Evolutionary conservation across 768 basidiomycete species (phyloP).

Genomic region (Mycena haematopus): DNA sequence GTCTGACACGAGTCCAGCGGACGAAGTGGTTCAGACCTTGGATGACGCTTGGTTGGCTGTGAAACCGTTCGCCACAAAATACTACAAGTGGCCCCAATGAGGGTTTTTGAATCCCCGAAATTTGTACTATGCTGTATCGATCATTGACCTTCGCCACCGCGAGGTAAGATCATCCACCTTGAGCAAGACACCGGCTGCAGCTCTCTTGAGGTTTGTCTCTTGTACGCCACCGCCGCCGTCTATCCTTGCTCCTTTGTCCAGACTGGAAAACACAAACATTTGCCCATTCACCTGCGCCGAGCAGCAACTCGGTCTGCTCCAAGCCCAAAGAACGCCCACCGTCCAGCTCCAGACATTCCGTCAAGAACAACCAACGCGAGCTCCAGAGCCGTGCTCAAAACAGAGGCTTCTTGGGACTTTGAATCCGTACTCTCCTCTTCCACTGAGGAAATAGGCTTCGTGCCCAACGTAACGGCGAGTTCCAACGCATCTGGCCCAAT

Average conservation of each 20-base stretch:
- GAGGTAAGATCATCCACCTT: conserved; percentile 77
- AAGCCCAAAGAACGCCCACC: conserved; percentile 75
- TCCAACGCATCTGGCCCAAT: conserved; percentile 85
- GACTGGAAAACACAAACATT: conserved; percentile 61
- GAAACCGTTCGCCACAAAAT: conserved; percentile 47
- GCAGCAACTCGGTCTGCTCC: conserved; percentile 74
- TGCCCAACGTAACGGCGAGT: conserved; percentile 81
- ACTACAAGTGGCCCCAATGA: conserved; percentile 39
- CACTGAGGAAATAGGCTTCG: conserved; percentile 59
- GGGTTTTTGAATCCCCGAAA: neutral
- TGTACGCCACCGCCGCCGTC: conserved; percentile 71
- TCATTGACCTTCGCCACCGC: conserved; percentile 72
- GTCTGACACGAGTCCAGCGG: conserved; percentile 37
- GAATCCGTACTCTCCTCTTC: conserved; percentile 34
- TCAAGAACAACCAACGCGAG: conserved; percentile 79
- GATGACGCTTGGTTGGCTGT: conserved; percentile 58
- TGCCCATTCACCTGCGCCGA: conserved; percentile 85
- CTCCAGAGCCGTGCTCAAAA: conserved; percentile 80
- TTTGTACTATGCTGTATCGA: conserved; percentile 42
- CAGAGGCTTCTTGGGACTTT: conserved; percentile 66
- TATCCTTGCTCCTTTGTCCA: conserved; percentile 70
- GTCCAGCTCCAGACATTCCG: conserved; percentile 75
- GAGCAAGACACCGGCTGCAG: conserved; percentile 81
- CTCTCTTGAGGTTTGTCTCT: conserved; percentile 66
- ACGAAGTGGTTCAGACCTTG: conserved; percentile 56